phyloP scores from a whole-genome alignment of 2,329 filamentous ascomycete genomes.

The Aureobasidium pullulans region DNA sequence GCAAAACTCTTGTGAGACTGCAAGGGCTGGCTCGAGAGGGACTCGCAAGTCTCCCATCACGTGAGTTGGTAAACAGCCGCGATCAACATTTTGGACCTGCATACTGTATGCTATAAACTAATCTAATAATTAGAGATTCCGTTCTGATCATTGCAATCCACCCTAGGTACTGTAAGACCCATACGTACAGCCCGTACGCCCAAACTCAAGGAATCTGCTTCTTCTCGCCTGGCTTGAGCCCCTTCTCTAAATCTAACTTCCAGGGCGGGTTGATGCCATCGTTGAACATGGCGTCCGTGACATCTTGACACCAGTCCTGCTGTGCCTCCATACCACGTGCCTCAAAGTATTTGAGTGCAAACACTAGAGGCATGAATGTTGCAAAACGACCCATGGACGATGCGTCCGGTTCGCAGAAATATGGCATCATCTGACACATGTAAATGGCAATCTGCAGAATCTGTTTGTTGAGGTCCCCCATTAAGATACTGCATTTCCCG shows the following conservation, averaged over 20 bases:
- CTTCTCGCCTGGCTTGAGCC: conserved; percentile 1
- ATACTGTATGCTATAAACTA: no score
- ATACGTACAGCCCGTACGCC: no score
- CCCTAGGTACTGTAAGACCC: no score
- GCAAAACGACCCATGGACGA: conserved; percentile 7
- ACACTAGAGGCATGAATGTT: conserved; percentile 10
- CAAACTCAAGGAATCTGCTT: background rate
- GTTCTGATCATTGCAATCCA: no score
- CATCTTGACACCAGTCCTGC: conserved; percentile 3
- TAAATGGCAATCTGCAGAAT: conserved; percentile 47
- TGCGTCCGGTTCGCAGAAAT: conserved; percentile 7
- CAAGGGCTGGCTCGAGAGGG: no score
- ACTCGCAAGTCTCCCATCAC: no score
- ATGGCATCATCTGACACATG: conserved; percentile 12
- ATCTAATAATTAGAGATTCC: no score
- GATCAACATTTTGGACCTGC: no score
- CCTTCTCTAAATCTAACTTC: background rate
- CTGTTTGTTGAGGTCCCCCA: conserved; percentile 33
- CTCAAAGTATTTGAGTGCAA: conserved; percentile 4
- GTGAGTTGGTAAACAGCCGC: no score
- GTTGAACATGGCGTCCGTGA: background rate
- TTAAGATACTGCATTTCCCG: background rate
- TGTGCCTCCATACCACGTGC: background rate
- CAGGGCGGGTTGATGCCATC: conserved; percentile 10
- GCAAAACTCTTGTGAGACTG: no score